Evolutionary conservation across 2,329 filamentous ascomycete species (phyloP), one percentile per base, ranked within the genome.

Genomic region (Byssochlamys sp.): DNA sequence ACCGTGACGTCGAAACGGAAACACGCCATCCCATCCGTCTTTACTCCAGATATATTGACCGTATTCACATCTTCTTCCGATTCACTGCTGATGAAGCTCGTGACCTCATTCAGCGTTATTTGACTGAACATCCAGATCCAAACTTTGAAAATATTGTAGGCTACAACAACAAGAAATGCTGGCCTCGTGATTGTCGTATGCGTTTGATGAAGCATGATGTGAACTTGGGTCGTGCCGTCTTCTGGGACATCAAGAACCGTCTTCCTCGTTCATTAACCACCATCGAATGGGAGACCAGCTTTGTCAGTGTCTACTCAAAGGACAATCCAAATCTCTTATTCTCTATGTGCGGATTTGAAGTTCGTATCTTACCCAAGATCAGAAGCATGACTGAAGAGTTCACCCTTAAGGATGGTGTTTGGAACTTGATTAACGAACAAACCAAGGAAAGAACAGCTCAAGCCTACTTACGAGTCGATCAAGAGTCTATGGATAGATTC

Each of bases 81-180:
- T 99, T 99, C 72, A 87, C 84, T 2, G 91, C 91, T 0, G 94
- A 99, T 52, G 94, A 99, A 69, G 96, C 92, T 2, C 83, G 94
- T 60, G 94, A 99, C 67, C 80, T 99, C 52, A 99, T 99, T 59
- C 94, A 99, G 72, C 88, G 94, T 9, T 99, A 97, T 81, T 80
- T 99, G 64, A 99, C 95, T 0, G 95, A 99, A 71, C 92, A 99
- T 69, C 94, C 94, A 0, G 95, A 99, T 73, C 94, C 94, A 1
- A 99, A 99, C 71, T 99, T 99, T 63, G 94, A 99, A 72, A 99
- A 99, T 63, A 94, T 99, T 50, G 97, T 99, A 66, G 94, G 94
- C 0, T 99, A 97, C 75, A 91, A 90, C 78, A 99, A 95, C 77
- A 99, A 99, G 80, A 99, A 97, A 73, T 99, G 95, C 75, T 99